phyloP scores from a whole-genome alignment of 257 asterid genomes.

The Paraleonurus japonicus region DNA sequence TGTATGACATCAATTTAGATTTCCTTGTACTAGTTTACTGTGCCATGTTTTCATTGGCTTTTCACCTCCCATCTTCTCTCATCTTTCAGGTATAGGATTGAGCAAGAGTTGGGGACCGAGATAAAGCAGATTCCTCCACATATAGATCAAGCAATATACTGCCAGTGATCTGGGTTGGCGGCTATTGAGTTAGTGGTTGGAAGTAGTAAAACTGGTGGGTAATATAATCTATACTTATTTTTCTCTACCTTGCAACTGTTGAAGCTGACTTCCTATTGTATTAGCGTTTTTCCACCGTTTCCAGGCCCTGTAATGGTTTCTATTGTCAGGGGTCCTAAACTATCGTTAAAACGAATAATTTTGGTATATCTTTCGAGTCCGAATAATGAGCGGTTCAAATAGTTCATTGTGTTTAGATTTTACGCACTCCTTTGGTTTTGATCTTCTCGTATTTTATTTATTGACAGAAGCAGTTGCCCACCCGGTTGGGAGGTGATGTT shows the following conservation, averaged over 20 bases:
- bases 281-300: no score
- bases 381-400: neutral
- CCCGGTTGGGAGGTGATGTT: neutral
- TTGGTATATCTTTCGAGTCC: no score
- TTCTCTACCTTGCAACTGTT: neutral
- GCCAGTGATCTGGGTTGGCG: constrained; percentile 38
- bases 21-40: neutral
- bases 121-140: constrained; percentile 85
- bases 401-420: neutral
- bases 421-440: neutral
- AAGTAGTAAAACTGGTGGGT: constrained; percentile 34
- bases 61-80: neutral
- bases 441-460: neutral
- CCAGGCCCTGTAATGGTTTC: no score
- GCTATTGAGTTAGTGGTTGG: constrained; percentile 15
- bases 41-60: neutral
- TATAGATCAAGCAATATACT: constrained; percentile 76
- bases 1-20: constrained; percentile 39
- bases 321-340: no score
- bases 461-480: constrained; percentile 23
- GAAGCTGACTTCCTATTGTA: no score
- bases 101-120: constrained; percentile 84
- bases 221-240: neutral
- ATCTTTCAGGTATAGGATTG: constrained; percentile 66
- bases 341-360: no score